Percentiles rank a stretch among this genome's conserved stretches.
Conservation (phyloP, 2,329 filamentous ascomycete genomes). For the Penicillium decumbens region DNA sequence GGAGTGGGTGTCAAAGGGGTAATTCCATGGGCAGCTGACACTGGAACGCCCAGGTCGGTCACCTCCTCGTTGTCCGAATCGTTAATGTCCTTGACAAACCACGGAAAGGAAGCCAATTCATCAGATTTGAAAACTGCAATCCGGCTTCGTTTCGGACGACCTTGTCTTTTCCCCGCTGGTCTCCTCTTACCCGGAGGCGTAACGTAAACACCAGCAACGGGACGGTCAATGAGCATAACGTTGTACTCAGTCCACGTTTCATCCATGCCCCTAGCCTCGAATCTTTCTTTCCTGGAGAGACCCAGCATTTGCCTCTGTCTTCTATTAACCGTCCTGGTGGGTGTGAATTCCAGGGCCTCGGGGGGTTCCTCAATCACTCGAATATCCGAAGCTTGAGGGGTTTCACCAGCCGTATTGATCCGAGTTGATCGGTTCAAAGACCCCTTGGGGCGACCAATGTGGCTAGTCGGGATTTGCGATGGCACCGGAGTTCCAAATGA, state of each 20-base stretch:
- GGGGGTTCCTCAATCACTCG: conserved; percentile 3
- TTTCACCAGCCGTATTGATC: conserved; percentile 4
- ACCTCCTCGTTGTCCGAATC: conserved; percentile 6
- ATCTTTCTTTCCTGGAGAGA: conserved; percentile 37
- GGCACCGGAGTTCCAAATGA: conserved; percentile 7
- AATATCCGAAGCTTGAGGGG: conserved; percentile 6
- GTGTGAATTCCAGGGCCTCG: not conserved
- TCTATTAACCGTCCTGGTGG: conserved; percentile 11
- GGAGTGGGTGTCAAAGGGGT: not conserved
- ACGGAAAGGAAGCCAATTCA: conserved; percentile 31
- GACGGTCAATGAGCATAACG: conserved; percentile 35
- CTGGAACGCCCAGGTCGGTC: not conserved
- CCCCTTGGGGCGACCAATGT: conserved; percentile 15
- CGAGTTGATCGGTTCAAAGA: conserved; percentile 15
- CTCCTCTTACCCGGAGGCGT: conserved; percentile 38
- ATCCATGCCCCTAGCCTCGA: conserved; percentile 39
- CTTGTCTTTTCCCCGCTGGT: conserved; percentile 35
- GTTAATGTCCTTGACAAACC: conserved; percentile 28
- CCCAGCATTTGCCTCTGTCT: conserved; percentile 22
- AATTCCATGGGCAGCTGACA: not conserved
- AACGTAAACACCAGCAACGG: conserved; percentile 39
- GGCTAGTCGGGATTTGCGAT: conserved; percentile 3
- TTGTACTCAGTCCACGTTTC: conserved; percentile 42
- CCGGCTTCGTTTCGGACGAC: conserved; percentile 38
- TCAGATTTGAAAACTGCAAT: conserved; percentile 40